A percentile compares a stretch with the other conserved stretches of the same genome.
phyloP scores from a whole-genome alignment of 2,329 filamentous ascomycete genomes.

The Paecilomyces variotii region DNA sequence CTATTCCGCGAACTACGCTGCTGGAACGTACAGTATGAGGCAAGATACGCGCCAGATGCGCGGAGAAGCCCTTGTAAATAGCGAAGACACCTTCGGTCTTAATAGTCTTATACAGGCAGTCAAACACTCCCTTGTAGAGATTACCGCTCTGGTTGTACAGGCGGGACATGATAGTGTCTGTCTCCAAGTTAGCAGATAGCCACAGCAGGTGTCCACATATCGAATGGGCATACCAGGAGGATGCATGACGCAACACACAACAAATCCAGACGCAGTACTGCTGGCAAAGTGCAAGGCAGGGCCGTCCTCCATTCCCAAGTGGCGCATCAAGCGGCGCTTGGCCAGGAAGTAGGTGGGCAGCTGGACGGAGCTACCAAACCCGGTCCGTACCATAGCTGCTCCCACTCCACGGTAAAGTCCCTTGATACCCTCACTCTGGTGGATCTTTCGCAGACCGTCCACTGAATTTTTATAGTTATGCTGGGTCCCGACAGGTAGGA shows the following conservation, averaged over 20 bases:
- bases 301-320: constrained; percentile 84
- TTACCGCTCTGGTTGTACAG: constrained; percentile 99
- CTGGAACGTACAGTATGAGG: constrained; percentile 64
- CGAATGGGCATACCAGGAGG: constrained; percentile 61
- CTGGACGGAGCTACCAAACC: constrained; percentile 92
- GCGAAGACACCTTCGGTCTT: constrained; percentile 84
- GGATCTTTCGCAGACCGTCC: constrained; percentile 77
- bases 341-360: constrained; percentile 97
- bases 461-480: constrained; percentile 80
- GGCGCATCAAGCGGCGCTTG: constrained; percentile 73
- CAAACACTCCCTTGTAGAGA: constrained; percentile 86
- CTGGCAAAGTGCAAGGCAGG: constrained; percentile 81
- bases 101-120: constrained; percentile 85
- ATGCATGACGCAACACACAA: constrained; percentile 97
- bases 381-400: constrained; percentile 91
- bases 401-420: constrained; percentile 86
- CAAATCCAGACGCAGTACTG: constrained; percentile 84
- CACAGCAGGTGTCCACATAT: constrained; percentile 3
- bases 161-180: constrained; percentile 94
- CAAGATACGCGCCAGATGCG: constrained; percentile 85
- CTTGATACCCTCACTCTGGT: constrained; percentile 62
- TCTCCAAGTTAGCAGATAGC: constrained; percentile 4
- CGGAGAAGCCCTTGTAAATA: constrained; percentile 96
- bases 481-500: constrained; percentile 92
- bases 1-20: background rate